Evolutionary conservation across 148 eudicot species (phyloP).

Genomic region (Suaeda aralocaspica): DNA sequence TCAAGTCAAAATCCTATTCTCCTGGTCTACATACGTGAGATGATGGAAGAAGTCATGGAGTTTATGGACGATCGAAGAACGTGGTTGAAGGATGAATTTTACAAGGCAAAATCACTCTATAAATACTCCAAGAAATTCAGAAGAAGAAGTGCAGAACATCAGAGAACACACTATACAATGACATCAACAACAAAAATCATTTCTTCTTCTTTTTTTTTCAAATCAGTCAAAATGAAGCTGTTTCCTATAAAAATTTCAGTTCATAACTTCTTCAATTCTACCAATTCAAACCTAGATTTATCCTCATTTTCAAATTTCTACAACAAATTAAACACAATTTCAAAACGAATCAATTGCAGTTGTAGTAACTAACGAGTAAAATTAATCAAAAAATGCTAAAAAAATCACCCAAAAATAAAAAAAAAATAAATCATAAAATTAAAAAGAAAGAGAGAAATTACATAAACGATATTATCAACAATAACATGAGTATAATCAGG

Average conservation of each 20-base stretch:
- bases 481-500: slow-evolving; percentile 68
- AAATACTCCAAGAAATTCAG: no score
- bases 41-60: no score
- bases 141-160: no score
- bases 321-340: not conserved
- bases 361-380: not conserved
- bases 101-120: no score
- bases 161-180: no score
- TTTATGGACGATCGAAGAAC: no score
- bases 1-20: no score
- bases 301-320: not conserved
- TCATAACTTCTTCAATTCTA: not conserved
- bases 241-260: not conserved
- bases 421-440: not conserved
- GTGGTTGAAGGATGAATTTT: no score
- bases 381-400: not conserved
- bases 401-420: not conserved
- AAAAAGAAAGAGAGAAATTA: slow-evolving; percentile 15
- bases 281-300: not conserved
- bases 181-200: not conserved
- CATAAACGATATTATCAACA: slow-evolving; percentile 50
- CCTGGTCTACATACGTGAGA: no score
- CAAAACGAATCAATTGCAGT: no score
- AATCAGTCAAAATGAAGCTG: not conserved
- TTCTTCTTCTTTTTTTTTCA: not conserved